These are phyloP conservation scores for Gracilaria gracilis DNA, from an alignment of 23 red algal genomes.

Conservation along the genomic window DNA sequence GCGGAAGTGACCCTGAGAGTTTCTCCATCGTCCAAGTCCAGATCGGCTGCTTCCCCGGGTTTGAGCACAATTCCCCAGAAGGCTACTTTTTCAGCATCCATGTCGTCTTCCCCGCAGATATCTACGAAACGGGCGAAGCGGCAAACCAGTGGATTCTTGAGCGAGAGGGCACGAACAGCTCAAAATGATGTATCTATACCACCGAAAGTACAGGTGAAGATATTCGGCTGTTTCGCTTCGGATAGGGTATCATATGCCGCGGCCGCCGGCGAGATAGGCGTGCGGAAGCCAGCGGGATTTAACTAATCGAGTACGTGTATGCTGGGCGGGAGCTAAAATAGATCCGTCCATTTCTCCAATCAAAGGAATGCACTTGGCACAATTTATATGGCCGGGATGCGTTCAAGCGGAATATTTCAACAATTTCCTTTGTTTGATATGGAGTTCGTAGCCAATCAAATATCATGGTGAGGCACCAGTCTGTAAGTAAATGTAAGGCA, in stretches of 20 bases:
- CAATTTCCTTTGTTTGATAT: no score
- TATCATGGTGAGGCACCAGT: no score
- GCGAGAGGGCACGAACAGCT: neutral
- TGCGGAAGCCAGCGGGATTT: neutral
- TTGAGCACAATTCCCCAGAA: slow-evolving; percentile 78
- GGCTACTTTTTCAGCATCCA: slow-evolving; percentile 63
- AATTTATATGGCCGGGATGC: neutral
- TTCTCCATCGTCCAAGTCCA: slow-evolving; percentile 73
- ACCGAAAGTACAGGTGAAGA: neutral
- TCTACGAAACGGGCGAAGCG: neutral
- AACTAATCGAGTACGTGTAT: neutral
- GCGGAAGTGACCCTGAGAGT: slow-evolving; percentile 62
- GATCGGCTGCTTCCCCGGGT: slow-evolving; percentile 61
- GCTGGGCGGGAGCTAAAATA: neutral
- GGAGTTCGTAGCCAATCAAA: no score
- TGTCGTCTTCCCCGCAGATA: neutral
- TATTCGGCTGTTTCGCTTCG: neutral
- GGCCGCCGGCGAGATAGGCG: neutral
- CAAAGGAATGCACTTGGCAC: slow-evolving; percentile 3
- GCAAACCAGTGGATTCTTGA: neutral
- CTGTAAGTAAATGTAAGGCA: no score
- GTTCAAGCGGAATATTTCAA: no score
- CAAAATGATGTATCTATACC: neutral
- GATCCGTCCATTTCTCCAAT: neutral
- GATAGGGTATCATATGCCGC: neutral